Conservation (phyloP, 176 grass and related monocot genomes). For the Musa itinerans region DNA sequence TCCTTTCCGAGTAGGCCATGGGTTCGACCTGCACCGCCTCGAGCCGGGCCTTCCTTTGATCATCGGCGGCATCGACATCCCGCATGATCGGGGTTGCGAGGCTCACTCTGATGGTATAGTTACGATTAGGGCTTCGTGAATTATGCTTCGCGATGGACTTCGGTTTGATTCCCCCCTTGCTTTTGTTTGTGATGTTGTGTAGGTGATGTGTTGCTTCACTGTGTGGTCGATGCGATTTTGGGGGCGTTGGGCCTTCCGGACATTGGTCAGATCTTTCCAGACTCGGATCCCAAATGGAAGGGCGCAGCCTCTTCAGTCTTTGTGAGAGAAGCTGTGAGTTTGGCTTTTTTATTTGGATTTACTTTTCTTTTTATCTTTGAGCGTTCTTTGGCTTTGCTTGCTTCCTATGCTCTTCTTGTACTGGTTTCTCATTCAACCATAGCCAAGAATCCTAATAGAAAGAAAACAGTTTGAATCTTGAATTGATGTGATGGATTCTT, state of each 20-base stretch:
- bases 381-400: too few species aligned
- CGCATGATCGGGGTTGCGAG: conserved; percentile 89
- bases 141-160: not conserved
- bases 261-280: conserved; percentile 97
- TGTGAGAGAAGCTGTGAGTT: conserved; percentile 86
- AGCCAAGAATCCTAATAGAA: not conserved
- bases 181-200: conserved; percentile 7
- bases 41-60: conserved; percentile 86
- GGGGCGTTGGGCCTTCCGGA: conserved; percentile 93
- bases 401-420: not conserved
- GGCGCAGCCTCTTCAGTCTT: conserved; percentile 78
- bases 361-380: not conserved
- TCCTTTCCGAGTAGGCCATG: conserved; percentile 81
- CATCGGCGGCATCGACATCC: conserved; percentile 84
- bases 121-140: not conserved
- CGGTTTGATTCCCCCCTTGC: not conserved
- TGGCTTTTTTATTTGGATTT: not conserved
- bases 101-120: conserved; percentile 83
- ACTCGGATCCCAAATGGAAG: conserved; percentile 89
- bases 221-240: conserved; percentile 94
- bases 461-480: not conserved
- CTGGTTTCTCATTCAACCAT: not conserved
- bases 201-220: conserved; percentile 99
- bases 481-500: not conserved
- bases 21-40: conserved; percentile 96